phyloP scores from a whole-genome alignment of 805 yeast species.

The Jamesozyma lodderae region DNA sequence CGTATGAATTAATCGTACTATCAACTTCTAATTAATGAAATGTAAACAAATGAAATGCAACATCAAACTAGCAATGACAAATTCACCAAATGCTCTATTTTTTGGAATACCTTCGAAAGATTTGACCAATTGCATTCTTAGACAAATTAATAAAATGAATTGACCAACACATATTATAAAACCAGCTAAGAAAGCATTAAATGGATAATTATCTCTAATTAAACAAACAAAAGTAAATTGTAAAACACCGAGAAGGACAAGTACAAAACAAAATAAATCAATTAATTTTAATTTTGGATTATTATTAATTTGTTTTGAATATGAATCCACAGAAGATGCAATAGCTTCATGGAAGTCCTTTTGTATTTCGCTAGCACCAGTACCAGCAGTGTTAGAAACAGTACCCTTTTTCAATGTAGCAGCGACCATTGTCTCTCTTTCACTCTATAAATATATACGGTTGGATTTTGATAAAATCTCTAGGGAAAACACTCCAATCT shows the following conservation, averaged over 20 bases:
- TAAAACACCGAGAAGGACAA: slow-evolving; percentile 63
- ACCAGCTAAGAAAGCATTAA: slow-evolving; percentile 93
- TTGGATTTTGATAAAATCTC: too few species aligned
- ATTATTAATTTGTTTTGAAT: slow-evolving; percentile 23
- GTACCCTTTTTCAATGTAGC: too few species aligned
- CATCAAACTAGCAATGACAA: slow-evolving; percentile 73
- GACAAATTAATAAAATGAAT: slow-evolving; percentile 76
- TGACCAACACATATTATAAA: slow-evolving; percentile 90
- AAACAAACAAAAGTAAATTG: slow-evolving; percentile 72
- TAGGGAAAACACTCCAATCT: too few species aligned
- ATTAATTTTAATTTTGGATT: slow-evolving; percentile 50
- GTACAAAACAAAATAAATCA: slow-evolving; percentile 66
- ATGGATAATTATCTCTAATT: slow-evolving; percentile 81
- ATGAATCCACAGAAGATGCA: slow-evolving; percentile 16
- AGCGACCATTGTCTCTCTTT: too few species aligned
- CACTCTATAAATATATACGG: too few species aligned
- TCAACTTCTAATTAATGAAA: slow-evolving; percentile 58
- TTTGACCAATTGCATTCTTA: slow-evolving; percentile 62
- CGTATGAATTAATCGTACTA: slow-evolving; percentile 4
- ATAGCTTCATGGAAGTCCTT: slow-evolving; percentile 25
- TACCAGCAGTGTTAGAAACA: neutral
- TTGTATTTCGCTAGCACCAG: slow-evolving; percentile 1
- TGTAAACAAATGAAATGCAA: slow-evolving; percentile 85
- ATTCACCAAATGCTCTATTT: slow-evolving; percentile 78
- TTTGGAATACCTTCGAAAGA: slow-evolving; percentile 39